Conservation (phyloP, 2,329 filamentous ascomycete genomes). For the Fusarium continuum region DNA sequence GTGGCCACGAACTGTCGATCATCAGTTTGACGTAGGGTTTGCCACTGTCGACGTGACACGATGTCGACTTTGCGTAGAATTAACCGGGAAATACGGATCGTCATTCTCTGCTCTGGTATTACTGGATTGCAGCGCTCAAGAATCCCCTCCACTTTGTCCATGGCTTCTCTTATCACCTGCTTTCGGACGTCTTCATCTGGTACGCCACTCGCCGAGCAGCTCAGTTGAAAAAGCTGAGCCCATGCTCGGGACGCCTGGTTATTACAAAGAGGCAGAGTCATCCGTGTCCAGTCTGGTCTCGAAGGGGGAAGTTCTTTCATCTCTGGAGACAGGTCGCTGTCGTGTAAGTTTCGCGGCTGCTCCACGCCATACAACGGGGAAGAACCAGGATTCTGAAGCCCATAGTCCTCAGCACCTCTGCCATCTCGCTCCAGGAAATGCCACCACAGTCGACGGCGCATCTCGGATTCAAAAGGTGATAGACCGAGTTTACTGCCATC, state of each 20-base stretch:
- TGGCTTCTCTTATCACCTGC: slow-evolving; percentile 47
- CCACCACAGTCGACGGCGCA: slow-evolving; percentile 67
- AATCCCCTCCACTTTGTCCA: background rate
- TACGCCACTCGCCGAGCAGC: slow-evolving; percentile 6
- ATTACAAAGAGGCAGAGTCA: slow-evolving; percentile 64
- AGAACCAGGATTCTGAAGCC: slow-evolving; percentile 44
- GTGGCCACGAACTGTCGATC: slow-evolving; percentile 37
- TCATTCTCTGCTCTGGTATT: slow-evolving; percentile 55
- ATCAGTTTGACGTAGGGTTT: slow-evolving; percentile 38
- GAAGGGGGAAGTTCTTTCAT: slow-evolving; percentile 59
- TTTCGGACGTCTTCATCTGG: slow-evolving; percentile 49
- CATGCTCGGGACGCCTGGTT: slow-evolving; percentile 56
- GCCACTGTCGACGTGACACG: slow-evolving; percentile 57
- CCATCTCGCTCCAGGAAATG: slow-evolving; percentile 60
- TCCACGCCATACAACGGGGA: slow-evolving; percentile 52
- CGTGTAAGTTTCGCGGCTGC: slow-evolving; percentile 66
- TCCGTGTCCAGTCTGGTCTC: slow-evolving; percentile 63
- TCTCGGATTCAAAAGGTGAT: slow-evolving; percentile 63
- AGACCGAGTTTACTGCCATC: slow-evolving; percentile 58
- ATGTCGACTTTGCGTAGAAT: slow-evolving; percentile 55
- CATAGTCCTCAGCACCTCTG: slow-evolving; percentile 65
- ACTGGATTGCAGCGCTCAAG: slow-evolving; percentile 59
- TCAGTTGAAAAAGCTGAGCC: slow-evolving; percentile 37
- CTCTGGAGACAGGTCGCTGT: slow-evolving; percentile 58
- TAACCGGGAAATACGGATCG: slow-evolving; percentile 41